Evolutionary conservation across 2,329 filamentous ascomycete genomes (phyloP), one percentile per base, ranked within the genome.

Genomic region (Neonectria punicea): DNA sequence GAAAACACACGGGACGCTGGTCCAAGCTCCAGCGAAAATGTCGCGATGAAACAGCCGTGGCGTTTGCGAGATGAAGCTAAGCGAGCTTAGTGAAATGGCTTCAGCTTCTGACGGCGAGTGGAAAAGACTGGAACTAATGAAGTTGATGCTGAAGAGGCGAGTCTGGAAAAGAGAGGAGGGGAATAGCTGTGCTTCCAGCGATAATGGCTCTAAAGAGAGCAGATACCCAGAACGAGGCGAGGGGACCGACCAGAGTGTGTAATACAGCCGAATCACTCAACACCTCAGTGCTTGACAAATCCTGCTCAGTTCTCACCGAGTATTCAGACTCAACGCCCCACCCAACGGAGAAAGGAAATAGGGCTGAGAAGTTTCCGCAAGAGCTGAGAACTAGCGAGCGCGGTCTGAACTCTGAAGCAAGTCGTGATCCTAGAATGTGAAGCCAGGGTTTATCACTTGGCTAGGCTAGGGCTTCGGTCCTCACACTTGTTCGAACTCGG

Each of bases 41-140:
- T 53, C 20, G 53, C 18, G 50, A 63, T 58, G 55, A 63, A 63
- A 63, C 61, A 18, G 61, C 22, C 55, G 22, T 43, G 49, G 61
- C 41, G 54, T 20, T n/a, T 41, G 32, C 22, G 36, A 54, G 54
- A 54, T 54, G 61, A 63, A 28, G 43, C 55, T 53, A 58, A 36
- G 18, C n/a, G 30, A 34, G 22, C 32, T 47, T 47, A 54, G 61
- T 39, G 56, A 50, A 18, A 41, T 51, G 34, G 46, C 34, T 16
- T 51, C 44, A 43, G 56, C 46, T 44, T 51, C 56, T 34, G 25
- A 44, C 32, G 25, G 49, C 16, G 7, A 14, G 34, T 50, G 56
- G 47, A 36, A 41, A n/a, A 28, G 36, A 44, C 28, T 51, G 22
- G 47, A 44, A 49, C 13, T 43, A 34, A 32, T 10, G 7, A 43